These are phyloP conservation scores for Vigna trinervia DNA, from an alignment of 306 rosid species.

Conservation along the genomic window DNA sequence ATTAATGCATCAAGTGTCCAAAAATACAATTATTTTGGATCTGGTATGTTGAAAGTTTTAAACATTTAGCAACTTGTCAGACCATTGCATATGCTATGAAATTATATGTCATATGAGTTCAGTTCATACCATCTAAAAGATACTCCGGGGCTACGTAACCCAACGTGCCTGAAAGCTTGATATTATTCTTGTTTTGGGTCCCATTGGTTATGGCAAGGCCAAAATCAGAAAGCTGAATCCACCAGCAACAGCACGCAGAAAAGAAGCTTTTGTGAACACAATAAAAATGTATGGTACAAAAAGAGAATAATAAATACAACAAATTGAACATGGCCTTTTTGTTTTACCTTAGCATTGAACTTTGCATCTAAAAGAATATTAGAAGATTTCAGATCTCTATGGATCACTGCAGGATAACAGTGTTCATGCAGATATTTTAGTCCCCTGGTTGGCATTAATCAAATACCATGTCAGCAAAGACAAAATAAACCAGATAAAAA, in stretches of 20 bases:
- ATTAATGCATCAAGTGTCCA: conserved; percentile 47
- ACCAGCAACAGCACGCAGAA: conserved; percentile 35
- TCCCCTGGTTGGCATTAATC: conserved; percentile 69
- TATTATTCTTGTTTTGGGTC: conserved; percentile 78
- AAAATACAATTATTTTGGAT: conserved; percentile 39
- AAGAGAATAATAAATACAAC: neutral
- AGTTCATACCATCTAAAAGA: conserved; percentile 92
- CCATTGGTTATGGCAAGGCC: conserved; percentile 92
- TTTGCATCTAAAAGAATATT: conserved; percentile 96
- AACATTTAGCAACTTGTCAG: conserved; percentile 21
- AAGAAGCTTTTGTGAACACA: conserved; percentile 33
- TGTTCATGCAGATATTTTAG: conserved; percentile 95
- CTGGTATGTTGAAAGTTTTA: conserved; percentile 45
- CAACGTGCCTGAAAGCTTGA: conserved; percentile 94
- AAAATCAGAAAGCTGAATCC: conserved; percentile 91
- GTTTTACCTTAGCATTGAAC: conserved; percentile 92
- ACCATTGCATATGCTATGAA: conserved; percentile 46
- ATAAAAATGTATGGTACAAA: conserved; percentile 35
- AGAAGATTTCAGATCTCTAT: conserved; percentile 99
- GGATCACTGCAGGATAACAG: conserved; percentile 88
- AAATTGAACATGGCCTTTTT: conserved; percentile 38
- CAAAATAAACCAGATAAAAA: conserved; percentile 12
- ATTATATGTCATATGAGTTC: conserved; percentile 44
- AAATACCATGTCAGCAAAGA: conserved; percentile 45
- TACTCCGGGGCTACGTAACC: conserved; percentile 98